These are phyloP conservation scores for Alternaria conjuncta DNA, from an alignment of 2,329 filamentous ascomycete genomes.

Conservation along the genomic window DNA sequence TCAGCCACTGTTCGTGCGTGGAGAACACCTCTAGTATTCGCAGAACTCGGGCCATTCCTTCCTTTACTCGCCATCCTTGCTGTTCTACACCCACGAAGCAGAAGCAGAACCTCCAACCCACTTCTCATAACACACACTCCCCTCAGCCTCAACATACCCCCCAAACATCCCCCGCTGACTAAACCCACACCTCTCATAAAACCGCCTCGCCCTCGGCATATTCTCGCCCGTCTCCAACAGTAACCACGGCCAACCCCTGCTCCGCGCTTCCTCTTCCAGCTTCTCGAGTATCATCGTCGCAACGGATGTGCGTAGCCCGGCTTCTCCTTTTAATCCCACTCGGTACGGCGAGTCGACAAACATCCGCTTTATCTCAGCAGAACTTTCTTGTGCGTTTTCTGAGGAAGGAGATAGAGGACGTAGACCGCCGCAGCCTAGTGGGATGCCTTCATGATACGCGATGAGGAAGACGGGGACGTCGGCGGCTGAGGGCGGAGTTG, in stretches of 20 bases:
- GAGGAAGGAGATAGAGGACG: not conserved
- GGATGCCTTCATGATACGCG: not conserved
- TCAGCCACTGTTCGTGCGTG: slow-evolving; percentile 24
- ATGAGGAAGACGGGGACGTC: not conserved
- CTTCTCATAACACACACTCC: not conserved
- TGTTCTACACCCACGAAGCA: not conserved
- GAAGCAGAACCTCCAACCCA: not conserved
- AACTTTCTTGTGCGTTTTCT: not conserved
- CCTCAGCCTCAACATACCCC: not conserved
- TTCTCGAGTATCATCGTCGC: not conserved
- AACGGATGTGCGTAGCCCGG: not conserved
- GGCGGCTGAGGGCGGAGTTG: not conserved
- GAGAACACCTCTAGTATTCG: slow-evolving; percentile 10
- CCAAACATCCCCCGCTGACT: not conserved
- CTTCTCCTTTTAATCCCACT: not conserved
- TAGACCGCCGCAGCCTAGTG: not conserved
- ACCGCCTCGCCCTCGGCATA: not conserved
- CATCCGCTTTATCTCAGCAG: not conserved
- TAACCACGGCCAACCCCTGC: not conserved
- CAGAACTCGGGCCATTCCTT: not conserved
- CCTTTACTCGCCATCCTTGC: not conserved
- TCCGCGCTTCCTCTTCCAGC: not conserved
- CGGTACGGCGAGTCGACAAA: not conserved
- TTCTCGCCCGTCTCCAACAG: not conserved
- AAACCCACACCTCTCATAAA: not conserved